A percentile compares a stretch with the other conserved stretches of the same genome.
Evolutionary conservation across 306 rosid species (phyloP).

Genomic region (Gastrolobium bilobum): DNA sequence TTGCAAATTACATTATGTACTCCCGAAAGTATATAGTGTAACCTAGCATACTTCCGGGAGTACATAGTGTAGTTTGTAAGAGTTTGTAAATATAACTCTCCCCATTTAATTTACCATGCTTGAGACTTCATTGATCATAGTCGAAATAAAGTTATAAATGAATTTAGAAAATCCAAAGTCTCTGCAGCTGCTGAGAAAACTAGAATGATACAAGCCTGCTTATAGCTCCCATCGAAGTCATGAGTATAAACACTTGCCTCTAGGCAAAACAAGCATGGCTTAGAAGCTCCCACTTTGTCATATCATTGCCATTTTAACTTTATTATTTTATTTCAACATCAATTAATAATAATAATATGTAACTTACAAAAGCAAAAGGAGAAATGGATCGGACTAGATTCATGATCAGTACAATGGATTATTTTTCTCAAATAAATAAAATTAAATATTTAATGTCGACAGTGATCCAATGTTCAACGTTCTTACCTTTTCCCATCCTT

Average conservation of each 20-base stretch:
- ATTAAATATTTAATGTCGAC: neutral
- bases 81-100: too few species aligned
- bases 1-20: too few species aligned
- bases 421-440: neutral
- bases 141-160: constrained; percentile 9
- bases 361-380: constrained; percentile 17
- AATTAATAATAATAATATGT: neutral
- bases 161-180: constrained; percentile 20
- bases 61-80: too few species aligned
- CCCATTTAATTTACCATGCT: neutral
- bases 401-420: constrained; percentile 1
- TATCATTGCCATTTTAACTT: constrained; percentile 40
- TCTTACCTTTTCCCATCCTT: neutral
- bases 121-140: constrained; percentile 2
- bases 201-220: neutral
- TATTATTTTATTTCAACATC: constrained; percentile 30
- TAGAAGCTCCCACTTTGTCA: constrained; percentile 42
- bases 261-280: constrained; percentile 37
- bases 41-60: too few species aligned
- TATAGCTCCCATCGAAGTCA: constrained; percentile 13
- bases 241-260: constrained; percentile 38
- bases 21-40: too few species aligned
- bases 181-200: neutral
- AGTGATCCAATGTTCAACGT: neutral
- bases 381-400: neutral